Percentiles rank a stretch among this genome's conserved stretches.
Evolutionary conservation across 1,139 yeast species (phyloP).

Genomic region (Candida mesenterica): DNA sequence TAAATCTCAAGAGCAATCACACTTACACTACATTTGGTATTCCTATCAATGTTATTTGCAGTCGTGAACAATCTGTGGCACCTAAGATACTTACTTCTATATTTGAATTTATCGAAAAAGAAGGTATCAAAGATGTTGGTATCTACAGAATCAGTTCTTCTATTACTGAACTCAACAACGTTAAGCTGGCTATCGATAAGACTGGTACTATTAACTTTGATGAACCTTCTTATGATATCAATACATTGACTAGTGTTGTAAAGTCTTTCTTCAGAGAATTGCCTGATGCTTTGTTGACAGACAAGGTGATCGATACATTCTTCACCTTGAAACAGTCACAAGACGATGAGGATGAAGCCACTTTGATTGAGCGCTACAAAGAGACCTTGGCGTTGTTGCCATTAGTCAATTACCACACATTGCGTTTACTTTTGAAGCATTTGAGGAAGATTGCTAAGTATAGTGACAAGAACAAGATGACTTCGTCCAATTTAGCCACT

Average conservation of each 20-base stretch:
- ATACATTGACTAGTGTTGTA: conserved; percentile 87
- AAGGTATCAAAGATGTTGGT: conserved; percentile 90
- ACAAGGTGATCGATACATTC: conserved; percentile 46
- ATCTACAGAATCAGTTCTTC: conserved; percentile 91
- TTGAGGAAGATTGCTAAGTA: conserved; percentile 59
- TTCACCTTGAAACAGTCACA: conserved; percentile 38
- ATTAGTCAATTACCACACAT: conserved; percentile 59
- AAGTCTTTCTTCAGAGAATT: conserved; percentile 83
- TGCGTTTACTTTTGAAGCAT: conserved; percentile 68
- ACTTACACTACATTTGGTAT: conserved; percentile 75
- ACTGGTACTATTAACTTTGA: conserved; percentile 58
- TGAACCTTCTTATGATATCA: conserved; percentile 75
- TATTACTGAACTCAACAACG: conserved; percentile 66
- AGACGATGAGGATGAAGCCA: conserved; percentile 22
- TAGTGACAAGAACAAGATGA: conserved; percentile 72
- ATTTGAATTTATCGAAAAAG: conserved; percentile 70
- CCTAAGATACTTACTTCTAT: conserved; percentile 69
- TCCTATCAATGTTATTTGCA: conserved; percentile 74
- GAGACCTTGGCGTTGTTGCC: conserved; percentile 56
- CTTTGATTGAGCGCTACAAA: conserved; percentile 38
- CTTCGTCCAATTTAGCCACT: conserved; percentile 75
- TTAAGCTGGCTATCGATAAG: conserved; percentile 73
- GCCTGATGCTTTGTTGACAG: conserved; percentile 82
- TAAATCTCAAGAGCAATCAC: conserved; percentile 32
- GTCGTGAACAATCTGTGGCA: conserved; percentile 57